These are phyloP conservation scores for Odontarrhena argentea DNA, from an alignment of 345 rosid genomes.

Conservation along the genomic window DNA sequence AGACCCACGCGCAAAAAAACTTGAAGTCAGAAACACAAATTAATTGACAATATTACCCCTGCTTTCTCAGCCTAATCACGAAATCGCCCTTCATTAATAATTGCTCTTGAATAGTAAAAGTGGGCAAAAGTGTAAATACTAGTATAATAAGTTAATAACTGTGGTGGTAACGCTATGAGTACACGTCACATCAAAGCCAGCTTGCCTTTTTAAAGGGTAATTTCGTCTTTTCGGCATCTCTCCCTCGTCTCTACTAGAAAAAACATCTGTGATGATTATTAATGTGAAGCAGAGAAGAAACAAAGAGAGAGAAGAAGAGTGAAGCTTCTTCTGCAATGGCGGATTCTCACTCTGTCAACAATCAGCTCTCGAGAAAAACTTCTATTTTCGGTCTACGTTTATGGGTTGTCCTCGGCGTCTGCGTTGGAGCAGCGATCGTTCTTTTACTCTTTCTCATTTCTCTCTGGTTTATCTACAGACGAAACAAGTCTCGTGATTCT, in stretches of 20 bases:
- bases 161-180: conserved; percentile 8
- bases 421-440: conserved; percentile 83
- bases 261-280: conserved; percentile 27
- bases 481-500: conserved; percentile 42
- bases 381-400: conserved; percentile 69
- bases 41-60: conserved; percentile 20
- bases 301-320: conserved; percentile 9
- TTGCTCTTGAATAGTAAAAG: conserved; percentile 7
- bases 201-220: conserved; percentile 34
- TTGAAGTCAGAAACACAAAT: conserved; percentile 4
- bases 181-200: conserved; percentile 43
- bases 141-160: neutral
- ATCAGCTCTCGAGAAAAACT: conserved; percentile 63
- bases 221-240: neutral
- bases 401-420: conserved; percentile 84
- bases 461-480: conserved; percentile 78
- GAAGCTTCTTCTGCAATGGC: conserved; percentile 50
- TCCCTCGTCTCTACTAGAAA: conserved; percentile 27
- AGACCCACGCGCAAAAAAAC: conserved; percentile 35
- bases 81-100: conserved; percentile 20
- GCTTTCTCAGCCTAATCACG: neutral
- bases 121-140: conserved; percentile 27
- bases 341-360: conserved; percentile 65
- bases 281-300: conserved; percentile 38
- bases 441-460: conserved; percentile 78